phyloP scores from a whole-genome alignment of 768 basidiomycete genomes.

The Dioszegia hungarica region DNA sequence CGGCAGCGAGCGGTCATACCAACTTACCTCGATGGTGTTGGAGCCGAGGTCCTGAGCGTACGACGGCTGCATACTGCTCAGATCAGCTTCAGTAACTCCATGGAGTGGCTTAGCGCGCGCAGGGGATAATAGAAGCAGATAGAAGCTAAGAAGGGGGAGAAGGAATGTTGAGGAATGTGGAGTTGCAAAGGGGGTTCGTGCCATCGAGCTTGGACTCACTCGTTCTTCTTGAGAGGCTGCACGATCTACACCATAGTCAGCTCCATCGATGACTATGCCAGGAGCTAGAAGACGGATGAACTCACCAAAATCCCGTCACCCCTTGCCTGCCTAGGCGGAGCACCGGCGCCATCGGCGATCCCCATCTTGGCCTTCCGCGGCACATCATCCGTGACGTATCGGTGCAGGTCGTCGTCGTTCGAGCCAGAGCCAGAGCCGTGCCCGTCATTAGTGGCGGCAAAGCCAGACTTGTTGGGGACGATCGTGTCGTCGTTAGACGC shows the following conservation, averaged over 20 bases:
- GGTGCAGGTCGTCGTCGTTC: slow-evolving; percentile 35
- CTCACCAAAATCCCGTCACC: background rate
- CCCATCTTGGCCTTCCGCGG: slow-evolving; percentile 27
- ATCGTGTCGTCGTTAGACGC: slow-evolving; percentile 30
- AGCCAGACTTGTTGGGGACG: slow-evolving; percentile 15
- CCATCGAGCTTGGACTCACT: slow-evolving; percentile 20
- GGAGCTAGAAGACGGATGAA: background rate
- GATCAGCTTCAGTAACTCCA: too few species aligned
- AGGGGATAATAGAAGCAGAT: too few species aligned
- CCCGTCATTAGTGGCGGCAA: slow-evolving; percentile 22
- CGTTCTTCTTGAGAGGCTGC: slow-evolving; percentile 39
- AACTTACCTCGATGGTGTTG: slow-evolving; percentile 54
- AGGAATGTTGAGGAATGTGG: too few species aligned
- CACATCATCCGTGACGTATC: slow-evolving; percentile 40
- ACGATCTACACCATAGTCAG: slow-evolving; percentile 20
- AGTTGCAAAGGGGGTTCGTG: too few species aligned
- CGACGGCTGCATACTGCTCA: slow-evolving; percentile 60
- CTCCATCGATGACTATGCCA: background rate
- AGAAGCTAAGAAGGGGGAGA: too few species aligned
- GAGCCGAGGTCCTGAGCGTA: slow-evolving; percentile 85
- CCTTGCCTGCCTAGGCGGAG: background rate
- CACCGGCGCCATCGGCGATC: background rate
- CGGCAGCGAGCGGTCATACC: too few species aligned
- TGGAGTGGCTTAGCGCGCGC: too few species aligned
- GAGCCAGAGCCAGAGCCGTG: background rate